Evolutionary conservation across 129 eudicot genomes (phyloP), one percentile per base, ranked within the genome.

Genomic region (Flaveria robusta): DNA sequence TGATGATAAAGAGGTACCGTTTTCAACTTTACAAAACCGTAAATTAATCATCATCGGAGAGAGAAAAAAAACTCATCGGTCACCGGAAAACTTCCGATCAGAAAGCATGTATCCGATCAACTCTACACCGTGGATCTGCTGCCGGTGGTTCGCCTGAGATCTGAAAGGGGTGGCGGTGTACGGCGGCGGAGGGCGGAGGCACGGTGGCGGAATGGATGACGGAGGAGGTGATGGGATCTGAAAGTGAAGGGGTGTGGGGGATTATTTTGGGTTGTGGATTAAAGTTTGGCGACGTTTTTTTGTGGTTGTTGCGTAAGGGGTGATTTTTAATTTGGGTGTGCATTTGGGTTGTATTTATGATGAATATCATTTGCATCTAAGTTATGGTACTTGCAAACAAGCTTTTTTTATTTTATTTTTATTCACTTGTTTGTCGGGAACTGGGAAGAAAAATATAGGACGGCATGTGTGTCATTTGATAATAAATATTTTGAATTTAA

Each of bases 271-370:
- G 76, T 70, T 45, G 76, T 27, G 70, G 64, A 58, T 70, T 69
- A 78, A 78, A 58, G 52, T 64, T 26, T 37, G 55, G 65, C 8
- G 23, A 10, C 42, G 27, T 24, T 60, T 0, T 22, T 26, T 60
- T 65, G 41, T 29, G 62, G 78, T 72, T 72, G 83, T 64, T 63
- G 83, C 83, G 73, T 79, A 72, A 64, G 56, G 68, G 31, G 51
- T 64, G 19, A 2, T 64, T 64, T 64, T 64, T 64, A 29, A 64
- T 24, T 63, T 63, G 45, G 46, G 46, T 14, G 1, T 63, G 69
- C 46, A 63, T 63, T 64, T 64, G 1, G 34, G 69, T 64, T 64
- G 69, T 22, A 64, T 64, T 15, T 64, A 22, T 27, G 11, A 64
- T 9, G 46, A 64, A 31, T 64, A 31, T 29, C 22, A 31, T 8